phyloP scores from a whole-genome alignment of 164 flowering plant species.

The Warburgia ugandensis region DNA sequence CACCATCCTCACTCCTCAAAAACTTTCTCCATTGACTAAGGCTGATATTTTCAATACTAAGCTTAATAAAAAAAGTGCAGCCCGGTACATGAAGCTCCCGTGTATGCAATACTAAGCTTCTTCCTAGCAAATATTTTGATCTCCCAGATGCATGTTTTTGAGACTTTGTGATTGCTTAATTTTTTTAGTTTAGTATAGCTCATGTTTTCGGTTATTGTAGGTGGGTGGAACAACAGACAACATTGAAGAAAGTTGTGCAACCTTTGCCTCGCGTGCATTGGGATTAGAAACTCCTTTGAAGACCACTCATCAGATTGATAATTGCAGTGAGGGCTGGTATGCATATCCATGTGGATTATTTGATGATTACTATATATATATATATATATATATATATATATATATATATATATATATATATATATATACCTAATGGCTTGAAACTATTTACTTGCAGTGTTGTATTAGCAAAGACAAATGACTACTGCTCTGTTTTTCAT shows the following conservation, averaged over 20 bases:
- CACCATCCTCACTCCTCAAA: too few species aligned
- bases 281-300: constrained; percentile 49
- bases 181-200: too few species aligned
- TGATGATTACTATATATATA: background rate
- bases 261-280: constrained; percentile 86
- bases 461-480: constrained; percentile 77
- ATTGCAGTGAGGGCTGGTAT: constrained; percentile 97
- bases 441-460: constrained; percentile 47
- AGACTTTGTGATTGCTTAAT: too few species aligned
- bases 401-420: background rate
- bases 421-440: constrained; percentile 8
- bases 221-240: constrained; percentile 95
- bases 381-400: background rate
- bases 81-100: too few species aligned
- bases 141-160: too few species aligned
- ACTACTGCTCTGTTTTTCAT: constrained; percentile 88
- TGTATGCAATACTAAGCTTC: too few species aligned
- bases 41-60: too few species aligned
- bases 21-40: too few species aligned
- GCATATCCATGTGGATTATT: background rate
- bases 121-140: too few species aligned
- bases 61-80: too few species aligned
- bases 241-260: constrained; percentile 91
- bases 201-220: too few species aligned
- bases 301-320: constrained; percentile 98